Evolutionary conservation across 192 early-diverging fungal genomes (phyloP).

Genomic region (Geranomyces variabilis): DNA sequence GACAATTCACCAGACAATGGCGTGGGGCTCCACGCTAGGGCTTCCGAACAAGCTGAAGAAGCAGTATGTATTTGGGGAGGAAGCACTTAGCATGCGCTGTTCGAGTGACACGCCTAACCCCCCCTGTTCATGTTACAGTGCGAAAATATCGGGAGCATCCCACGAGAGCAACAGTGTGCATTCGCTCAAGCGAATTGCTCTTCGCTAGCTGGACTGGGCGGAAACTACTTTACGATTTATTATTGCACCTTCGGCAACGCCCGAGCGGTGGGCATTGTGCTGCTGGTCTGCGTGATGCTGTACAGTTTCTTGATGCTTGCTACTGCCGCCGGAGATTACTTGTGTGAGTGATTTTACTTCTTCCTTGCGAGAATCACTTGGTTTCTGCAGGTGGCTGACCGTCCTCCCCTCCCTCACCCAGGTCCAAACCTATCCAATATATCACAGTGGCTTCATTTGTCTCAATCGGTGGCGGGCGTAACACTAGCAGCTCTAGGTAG

Average conservation of each 20-base stretch:
- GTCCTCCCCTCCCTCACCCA: background rate
- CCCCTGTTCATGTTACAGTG: background rate
- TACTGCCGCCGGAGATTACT: conserved; percentile 29
- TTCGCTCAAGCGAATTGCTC: conserved; percentile 2
- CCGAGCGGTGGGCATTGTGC: background rate
- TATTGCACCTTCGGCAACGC: conserved; percentile 3
- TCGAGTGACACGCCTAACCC: no score
- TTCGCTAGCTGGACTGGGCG: background rate
- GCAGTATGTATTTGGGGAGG: no score
- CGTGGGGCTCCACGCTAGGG: no score
- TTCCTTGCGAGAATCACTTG: background rate
- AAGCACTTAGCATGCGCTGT: no score
- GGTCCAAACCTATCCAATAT: conserved; percentile 84
- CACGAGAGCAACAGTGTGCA: background rate
- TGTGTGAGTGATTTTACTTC: conserved; percentile 25
- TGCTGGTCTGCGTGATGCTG: conserved; percentile 16
- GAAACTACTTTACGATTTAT: conserved; percentile 16
- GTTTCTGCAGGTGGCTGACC: no score
- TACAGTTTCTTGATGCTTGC: conserved; percentile 32
- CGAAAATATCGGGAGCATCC: conserved; percentile 6
- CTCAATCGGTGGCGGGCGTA: conserved; percentile 75
- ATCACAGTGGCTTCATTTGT: conserved; percentile 70
- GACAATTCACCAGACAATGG: no score
- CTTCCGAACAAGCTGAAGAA: no score
- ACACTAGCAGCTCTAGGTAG: conserved; percentile 55